These are phyloP conservation scores for Boletus sp. DNA, from an alignment of 768 basidiomycete genomes.

Conservation along the genomic window DNA sequence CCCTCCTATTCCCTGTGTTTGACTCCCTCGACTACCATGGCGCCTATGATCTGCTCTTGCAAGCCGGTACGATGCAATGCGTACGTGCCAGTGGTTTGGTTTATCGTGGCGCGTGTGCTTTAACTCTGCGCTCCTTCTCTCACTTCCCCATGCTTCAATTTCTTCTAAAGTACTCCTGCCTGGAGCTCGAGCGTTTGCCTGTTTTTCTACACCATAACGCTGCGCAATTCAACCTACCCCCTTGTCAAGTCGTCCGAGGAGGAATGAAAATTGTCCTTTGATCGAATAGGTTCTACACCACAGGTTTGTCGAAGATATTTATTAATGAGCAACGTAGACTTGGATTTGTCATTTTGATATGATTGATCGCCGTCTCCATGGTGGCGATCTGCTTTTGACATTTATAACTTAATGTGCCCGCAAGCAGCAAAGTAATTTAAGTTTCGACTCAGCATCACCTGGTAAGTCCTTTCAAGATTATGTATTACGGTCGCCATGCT, in stretches of 20 bases:
- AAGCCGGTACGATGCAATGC: neutral
- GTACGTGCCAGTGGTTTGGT: neutral
- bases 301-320: too few species aligned
- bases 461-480: too few species aligned
- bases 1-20: conserved; percentile 3
- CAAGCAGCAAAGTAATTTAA: too few species aligned
- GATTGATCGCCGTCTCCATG: too few species aligned
- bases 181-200: conserved; percentile 22
- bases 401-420: too few species aligned
- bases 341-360: too few species aligned
- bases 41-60: neutral
- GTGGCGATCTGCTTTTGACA: too few species aligned
- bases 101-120: neutral
- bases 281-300: neutral
- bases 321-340: too few species aligned
- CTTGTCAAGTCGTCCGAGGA: neutral
- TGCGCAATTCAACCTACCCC: neutral
- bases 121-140: too few species aligned
- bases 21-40: neutral
- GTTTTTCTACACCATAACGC: conserved; percentile 3
- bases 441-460: too few species aligned
- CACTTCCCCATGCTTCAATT: too few species aligned
- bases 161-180: conserved; percentile 9
- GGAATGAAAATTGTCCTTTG: neutral
- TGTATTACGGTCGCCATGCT: too few species aligned